Conservation (phyloP, 2,329 filamentous ascomycete species). For the Fusarium floridanum region DNA sequence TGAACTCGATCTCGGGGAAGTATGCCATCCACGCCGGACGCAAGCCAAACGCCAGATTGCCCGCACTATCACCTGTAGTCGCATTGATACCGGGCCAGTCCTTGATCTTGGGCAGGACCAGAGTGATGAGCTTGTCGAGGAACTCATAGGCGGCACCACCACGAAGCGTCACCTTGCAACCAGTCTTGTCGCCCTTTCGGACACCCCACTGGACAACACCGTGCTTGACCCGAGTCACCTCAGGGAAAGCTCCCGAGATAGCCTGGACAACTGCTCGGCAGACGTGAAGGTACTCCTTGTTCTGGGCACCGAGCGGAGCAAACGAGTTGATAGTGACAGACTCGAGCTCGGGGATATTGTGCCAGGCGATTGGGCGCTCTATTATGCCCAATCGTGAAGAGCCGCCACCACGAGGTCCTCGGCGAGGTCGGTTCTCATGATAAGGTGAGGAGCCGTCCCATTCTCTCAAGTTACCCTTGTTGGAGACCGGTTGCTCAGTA, state of each 20-base stretch:
- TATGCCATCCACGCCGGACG: conserved; percentile 79
- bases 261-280: conserved; percentile 87
- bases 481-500: conserved; percentile 63
- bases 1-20: conserved; percentile 95
- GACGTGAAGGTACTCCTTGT: conserved; percentile 82
- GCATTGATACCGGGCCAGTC: conserved; percentile 83
- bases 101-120: conserved; percentile 95
- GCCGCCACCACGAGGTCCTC: conserved; percentile 82
- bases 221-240: conserved; percentile 76
- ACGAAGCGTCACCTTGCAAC: conserved; percentile 81
- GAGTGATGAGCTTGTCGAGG: conserved; percentile 87
- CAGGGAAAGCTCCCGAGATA: conserved; percentile 82
- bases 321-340: conserved; percentile 84
- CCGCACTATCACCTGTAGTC: conserved; percentile 83
- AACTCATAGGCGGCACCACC: conserved; percentile 92
- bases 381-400: conserved; percentile 76
- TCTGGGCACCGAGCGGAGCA: conserved; percentile 76
- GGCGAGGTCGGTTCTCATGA: conserved; percentile 88
- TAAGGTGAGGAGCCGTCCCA: conserved; percentile 96
- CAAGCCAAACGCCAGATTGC: conserved; percentile 89
- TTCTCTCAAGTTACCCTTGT: conserved; percentile 76
- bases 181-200: conserved; percentile 76
- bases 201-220: conserved; percentile 83
- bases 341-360: conserved; percentile 85
- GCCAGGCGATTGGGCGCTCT: conserved; percentile 81